Conservation (phyloP, 2,329 filamentous ascomycete species). For the Penicillium sp. region DNA sequence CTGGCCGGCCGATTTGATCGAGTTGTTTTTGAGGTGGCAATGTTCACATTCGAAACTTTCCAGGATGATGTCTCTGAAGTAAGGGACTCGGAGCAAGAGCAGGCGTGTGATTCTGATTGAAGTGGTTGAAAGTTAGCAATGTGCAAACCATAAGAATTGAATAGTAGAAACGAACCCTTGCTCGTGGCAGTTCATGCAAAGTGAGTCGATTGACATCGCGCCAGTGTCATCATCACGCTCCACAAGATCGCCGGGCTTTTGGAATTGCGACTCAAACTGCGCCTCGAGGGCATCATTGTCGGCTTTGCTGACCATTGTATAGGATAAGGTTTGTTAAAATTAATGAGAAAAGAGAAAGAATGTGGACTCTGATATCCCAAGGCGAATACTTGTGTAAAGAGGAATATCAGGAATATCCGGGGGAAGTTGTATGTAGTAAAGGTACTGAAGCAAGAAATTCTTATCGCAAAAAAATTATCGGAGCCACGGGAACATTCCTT, state of each 20-base stretch:
- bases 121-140: background rate
- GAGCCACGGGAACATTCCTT: constrained; percentile 34
- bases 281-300: constrained; percentile 23
- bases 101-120: constrained; percentile 66
- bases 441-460: constrained; percentile 6
- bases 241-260: constrained; percentile 40
- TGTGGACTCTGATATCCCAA: background rate
- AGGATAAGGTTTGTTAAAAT: background rate
- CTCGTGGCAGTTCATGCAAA: constrained; percentile 83
- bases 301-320: constrained; percentile 30
- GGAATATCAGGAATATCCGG: background rate
- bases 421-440: background rate
- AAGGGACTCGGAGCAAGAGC: constrained; percentile 88
- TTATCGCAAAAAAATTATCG: constrained; percentile 23
- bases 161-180: constrained; percentile 60
- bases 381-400: background rate
- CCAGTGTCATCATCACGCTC: constrained; percentile 43
- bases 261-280: constrained; percentile 32
- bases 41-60: constrained; percentile 95
- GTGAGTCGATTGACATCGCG: constrained; percentile 58
- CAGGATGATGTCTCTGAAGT: constrained; percentile 95
- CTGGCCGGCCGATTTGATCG: constrained; percentile 86
- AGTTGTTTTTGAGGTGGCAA: constrained; percentile 86
- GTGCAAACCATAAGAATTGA: background rate
- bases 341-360: background rate